Evolutionary conservation across 176 grass and related monocot species (phyloP), one percentile per base, ranked within the genome.

Genomic region (barley (Hordeum vulgare)): DNA sequence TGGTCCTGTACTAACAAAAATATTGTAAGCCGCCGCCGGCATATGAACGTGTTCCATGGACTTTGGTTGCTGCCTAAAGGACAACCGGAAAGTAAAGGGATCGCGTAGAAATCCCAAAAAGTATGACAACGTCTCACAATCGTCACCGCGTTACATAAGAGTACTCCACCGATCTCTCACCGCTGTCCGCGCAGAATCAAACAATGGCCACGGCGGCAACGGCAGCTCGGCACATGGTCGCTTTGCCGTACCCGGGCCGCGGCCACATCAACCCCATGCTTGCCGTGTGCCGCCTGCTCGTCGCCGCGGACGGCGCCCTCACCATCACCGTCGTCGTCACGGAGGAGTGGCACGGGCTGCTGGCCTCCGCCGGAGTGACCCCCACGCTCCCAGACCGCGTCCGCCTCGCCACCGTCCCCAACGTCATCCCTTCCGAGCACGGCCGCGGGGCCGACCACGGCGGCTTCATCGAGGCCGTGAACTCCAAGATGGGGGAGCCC

Each of bases 251-350:
- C 79, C 93, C 90, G 0, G 93, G 90, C 79, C 85, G 90, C 25
- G 93, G 93, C 35, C 93, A 92, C 64, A 65, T 95, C 85, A 92
- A 90, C 83, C 93, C 88, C 9, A 92, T 95, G 93, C 86, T 95
- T 35, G 83, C 61, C 39, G 71, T 81, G 36, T 89, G 85, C 83
- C 76, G 93, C 42, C 90, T 28, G 60, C 83, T 95, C 47, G 86
- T 80, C 31, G 73, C 85, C 40, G 86, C 81, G 3, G 77, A 82
- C 51, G 17, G 61, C 34, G 51, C 31, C 18, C 28, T 92, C 59
- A 37, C 63, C 39, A 14, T 90, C 47, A 95, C 85, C 49, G 68
- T 95, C 64, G 80, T 95, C 74, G 80, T 95, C 75, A 95, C 88
- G 6, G 83, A 92, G 79, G 93, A 95, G 81, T 95, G 93, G 90